Conservation (phyloP, 2,329 filamentous ascomycete genomes). For the Talaromyces sp. region DNA sequence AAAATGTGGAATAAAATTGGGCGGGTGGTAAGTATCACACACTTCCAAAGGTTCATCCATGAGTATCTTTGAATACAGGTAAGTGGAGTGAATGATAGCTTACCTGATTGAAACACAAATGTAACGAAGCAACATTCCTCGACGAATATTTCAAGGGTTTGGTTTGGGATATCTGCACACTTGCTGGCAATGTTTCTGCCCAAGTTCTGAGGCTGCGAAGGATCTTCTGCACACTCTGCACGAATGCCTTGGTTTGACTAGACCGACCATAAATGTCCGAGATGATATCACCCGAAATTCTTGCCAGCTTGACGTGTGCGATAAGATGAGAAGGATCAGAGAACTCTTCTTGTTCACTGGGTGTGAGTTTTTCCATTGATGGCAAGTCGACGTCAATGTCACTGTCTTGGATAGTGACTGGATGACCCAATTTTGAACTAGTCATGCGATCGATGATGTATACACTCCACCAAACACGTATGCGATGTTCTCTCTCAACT, state of each 20-base stretch:
- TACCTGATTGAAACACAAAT: constrained; percentile 21
- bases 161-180: constrained; percentile 17
- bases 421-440: constrained; percentile 20
- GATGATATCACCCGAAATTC: constrained; percentile 20
- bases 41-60: not conserved
- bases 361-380: constrained; percentile 19
- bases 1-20: constrained; percentile 20
- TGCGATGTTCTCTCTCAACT: constrained; percentile 19
- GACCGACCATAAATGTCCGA: constrained; percentile 19
- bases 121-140: constrained; percentile 19
- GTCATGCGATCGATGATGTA: constrained; percentile 20
- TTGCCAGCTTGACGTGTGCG: constrained; percentile 18
- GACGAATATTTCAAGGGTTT: constrained; percentile 15
- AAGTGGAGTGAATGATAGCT: not conserved
- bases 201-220: constrained; percentile 18
- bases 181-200: constrained; percentile 19
- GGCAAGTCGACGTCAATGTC: constrained; percentile 20
- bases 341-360: constrained; percentile 18
- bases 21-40: constrained; percentile 19
- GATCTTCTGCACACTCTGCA: constrained; percentile 21
- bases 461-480: constrained; percentile 21
- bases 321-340: constrained; percentile 18
- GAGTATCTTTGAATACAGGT: not conserved
- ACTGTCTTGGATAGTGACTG: constrained; percentile 18
- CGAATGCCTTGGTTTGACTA: constrained; percentile 16